These are phyloP conservation scores for Eudorina sp. DNA, from an alignment of 139 green algal species.

Conservation along the genomic window DNA sequence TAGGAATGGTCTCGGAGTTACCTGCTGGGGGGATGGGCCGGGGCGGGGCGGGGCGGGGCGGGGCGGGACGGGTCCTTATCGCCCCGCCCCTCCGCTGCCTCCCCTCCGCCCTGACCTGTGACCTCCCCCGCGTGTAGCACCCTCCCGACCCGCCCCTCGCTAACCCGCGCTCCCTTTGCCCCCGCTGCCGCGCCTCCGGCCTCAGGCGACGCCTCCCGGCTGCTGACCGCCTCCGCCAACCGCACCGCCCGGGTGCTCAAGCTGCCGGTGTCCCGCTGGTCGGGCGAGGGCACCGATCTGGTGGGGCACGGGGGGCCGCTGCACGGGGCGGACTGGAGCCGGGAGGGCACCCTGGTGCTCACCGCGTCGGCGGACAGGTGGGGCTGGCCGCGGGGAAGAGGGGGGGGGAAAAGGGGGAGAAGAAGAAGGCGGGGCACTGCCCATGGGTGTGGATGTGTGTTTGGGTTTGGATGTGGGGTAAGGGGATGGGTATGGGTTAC, in stretches of 20 bases:
- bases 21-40: no score
- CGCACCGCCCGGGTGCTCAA: conserved; percentile 63
- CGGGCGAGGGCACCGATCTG: conserved; percentile 52
- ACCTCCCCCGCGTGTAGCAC: no score
- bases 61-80: no score
- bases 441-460: neutral
- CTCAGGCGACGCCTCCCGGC: conserved; percentile 64
- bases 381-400: neutral
- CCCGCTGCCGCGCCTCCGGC: neutral
- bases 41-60: no score
- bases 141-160: no score
- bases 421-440: neutral
- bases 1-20: no score
- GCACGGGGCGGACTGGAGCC: conserved; percentile 55
- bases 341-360: conserved; percentile 64
- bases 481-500: no score
- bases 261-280: conserved; percentile 59
- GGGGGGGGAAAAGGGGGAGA: no score
- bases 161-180: neutral
- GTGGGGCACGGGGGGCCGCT: conserved; percentile 36
- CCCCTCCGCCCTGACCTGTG: no score
- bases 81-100: no score
- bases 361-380: conserved; percentile 68
- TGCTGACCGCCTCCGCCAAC: conserved; percentile 68
- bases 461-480: no score